Conservation (phyloP, 805 yeast genomes). For the Ascoidea asiatica region DNA sequence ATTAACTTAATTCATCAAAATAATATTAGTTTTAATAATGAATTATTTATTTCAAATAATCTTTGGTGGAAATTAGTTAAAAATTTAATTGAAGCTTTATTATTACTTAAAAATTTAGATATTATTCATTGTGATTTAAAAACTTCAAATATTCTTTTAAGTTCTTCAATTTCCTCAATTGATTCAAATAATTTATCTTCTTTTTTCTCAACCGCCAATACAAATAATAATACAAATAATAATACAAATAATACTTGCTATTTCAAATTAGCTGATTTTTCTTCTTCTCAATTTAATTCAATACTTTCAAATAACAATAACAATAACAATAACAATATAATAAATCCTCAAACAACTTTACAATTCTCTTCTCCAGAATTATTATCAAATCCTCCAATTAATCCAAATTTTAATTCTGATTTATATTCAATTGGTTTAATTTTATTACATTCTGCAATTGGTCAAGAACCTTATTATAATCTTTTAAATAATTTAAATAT, state of each 20-base stretch:
- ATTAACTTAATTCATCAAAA: slow-evolving; percentile 8
- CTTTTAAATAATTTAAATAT: slow-evolving; percentile 8
- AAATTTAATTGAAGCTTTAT: slow-evolving; percentile 16
- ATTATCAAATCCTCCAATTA: slow-evolving; percentile 13
- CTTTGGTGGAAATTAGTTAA: slow-evolving; percentile 21
- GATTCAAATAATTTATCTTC: too few relatives aligned
- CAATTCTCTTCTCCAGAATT: slow-evolving; percentile 36
- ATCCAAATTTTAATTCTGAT: slow-evolving; percentile 26
- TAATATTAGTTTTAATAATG: slow-evolving; percentile 1
- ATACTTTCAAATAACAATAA: slow-evolving; percentile 8
- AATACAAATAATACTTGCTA: too few relatives aligned
- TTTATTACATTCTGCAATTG: slow-evolving; percentile 30
- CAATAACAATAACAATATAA: too few relatives aligned
- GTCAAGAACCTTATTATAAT: slow-evolving; percentile 27
- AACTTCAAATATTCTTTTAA: slow-evolving; percentile 26
- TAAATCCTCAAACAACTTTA: slow-evolving; percentile 22
- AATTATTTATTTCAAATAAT: slow-evolving; percentile 13
- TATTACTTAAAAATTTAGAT: slow-evolving; percentile 15
- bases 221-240: slow-evolving; percentile 9
- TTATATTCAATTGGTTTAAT: slow-evolving; percentile 32
- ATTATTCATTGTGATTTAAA: slow-evolving; percentile 36
- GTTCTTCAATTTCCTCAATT: too few relatives aligned
- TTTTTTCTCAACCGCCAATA: too few relatives aligned
- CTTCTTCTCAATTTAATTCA: slow-evolving; percentile 20
- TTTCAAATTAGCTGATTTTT: slow-evolving; percentile 35